phyloP scores from a whole-genome alignment of 176 grass and related monocot genomes.

The Carex littledalei region DNA sequence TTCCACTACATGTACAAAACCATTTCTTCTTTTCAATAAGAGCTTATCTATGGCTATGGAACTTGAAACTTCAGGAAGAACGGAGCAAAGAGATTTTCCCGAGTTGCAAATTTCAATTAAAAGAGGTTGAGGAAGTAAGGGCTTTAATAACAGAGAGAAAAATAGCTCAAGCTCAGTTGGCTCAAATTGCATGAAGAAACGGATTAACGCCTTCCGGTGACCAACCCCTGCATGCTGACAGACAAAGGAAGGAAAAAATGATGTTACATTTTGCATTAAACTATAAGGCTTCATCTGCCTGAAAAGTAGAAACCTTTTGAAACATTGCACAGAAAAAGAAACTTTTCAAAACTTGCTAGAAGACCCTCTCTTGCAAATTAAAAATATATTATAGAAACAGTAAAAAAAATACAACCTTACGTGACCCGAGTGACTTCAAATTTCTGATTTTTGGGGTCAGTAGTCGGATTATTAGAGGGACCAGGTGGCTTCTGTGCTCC shows the following conservation, averaged over 20 bases:
- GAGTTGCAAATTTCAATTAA: conserved; percentile 38
- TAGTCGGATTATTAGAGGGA: conserved; percentile 75
- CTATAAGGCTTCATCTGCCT: not conserved
- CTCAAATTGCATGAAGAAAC: conserved; percentile 81
- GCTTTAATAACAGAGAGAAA: conserved; percentile 69
- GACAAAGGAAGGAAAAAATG: conserved; percentile 17
- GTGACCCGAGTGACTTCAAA: conserved; percentile 73
- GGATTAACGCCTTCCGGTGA: conserved; percentile 80
- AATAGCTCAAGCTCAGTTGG: conserved; percentile 76
- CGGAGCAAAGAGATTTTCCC: conserved; percentile 29
- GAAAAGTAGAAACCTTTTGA: not conserved
- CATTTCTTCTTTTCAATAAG: conserved; percentile 70
- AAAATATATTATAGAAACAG: conserved; percentile 10
- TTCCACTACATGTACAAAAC: conserved; percentile 84
- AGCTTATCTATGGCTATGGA: conserved; percentile 45
- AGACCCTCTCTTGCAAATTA: not conserved
- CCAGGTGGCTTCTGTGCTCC: conserved; percentile 54
- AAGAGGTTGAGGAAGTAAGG: conserved; percentile 43
- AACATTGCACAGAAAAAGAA: not conserved
- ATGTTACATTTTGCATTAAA: conserved; percentile 21
- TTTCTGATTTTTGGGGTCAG: conserved; percentile 83
- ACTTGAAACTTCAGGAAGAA: conserved; percentile 39
- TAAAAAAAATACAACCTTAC: conserved; percentile 60
- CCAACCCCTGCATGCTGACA: conserved; percentile 72
- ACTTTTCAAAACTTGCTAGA: not conserved